Conservation (phyloP, 495 filamentous ascomycete genomes). For the Tuber microsphaerosporum region DNA sequence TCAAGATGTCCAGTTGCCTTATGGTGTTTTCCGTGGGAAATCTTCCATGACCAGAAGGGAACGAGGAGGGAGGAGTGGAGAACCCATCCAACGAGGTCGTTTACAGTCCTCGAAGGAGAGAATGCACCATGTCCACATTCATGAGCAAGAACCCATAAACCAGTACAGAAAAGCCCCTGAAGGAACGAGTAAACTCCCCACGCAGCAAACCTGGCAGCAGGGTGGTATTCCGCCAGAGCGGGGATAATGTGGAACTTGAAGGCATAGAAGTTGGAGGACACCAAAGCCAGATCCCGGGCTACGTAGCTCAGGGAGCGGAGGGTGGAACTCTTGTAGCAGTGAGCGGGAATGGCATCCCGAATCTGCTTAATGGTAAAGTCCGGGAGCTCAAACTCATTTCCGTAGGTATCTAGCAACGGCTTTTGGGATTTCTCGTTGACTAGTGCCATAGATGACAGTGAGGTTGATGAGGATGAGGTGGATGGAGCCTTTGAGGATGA, state of each 20-base stretch:
- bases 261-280: slow-evolving; percentile 59
- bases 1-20: slow-evolving; percentile 93
- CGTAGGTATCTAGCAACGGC: slow-evolving; percentile 56
- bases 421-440: slow-evolving; percentile 25
- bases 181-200: slow-evolving; percentile 65
- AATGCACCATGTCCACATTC: slow-evolving; percentile 87
- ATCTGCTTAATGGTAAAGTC: slow-evolving; percentile 77
- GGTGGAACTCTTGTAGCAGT: slow-evolving; percentile 70
- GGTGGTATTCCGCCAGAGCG: slow-evolving; percentile 48
- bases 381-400: slow-evolving; percentile 66
- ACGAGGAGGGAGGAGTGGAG: slow-evolving; percentile 75
- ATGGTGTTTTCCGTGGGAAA: slow-evolving; percentile 89
- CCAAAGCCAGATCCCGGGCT: slow-evolving; percentile 58
- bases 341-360: slow-evolving; percentile 70
- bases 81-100: slow-evolving; percentile 79
- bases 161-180: slow-evolving; percentile 71
- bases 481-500: slow-evolving; percentile 29
- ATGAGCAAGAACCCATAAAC: slow-evolving; percentile 77
- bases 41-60: slow-evolving; percentile 89
- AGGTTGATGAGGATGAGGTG: slow-evolving; percentile 63
- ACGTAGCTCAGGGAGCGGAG: slow-evolving; percentile 59
- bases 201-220: slow-evolving; percentile 48
- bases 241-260: slow-evolving; percentile 59
- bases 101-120: slow-evolving; percentile 69
- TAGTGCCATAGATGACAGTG: slow-evolving; percentile 67